phyloP scores from a whole-genome alignment of 805 yeast species.

The Myxozyma kluyveri region DNA sequence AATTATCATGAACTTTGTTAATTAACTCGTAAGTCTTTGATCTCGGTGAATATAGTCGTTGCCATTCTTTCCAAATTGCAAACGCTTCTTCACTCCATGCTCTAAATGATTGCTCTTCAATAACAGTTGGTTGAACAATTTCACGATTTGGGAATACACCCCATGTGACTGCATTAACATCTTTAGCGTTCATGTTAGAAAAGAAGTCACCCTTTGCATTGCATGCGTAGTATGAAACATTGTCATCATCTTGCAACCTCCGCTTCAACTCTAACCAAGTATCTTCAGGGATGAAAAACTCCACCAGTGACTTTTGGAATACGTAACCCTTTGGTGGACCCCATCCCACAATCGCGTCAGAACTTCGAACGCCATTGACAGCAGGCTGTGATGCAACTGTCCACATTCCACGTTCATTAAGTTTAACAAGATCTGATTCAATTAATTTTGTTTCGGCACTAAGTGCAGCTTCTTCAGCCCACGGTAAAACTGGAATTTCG shows the following conservation, averaged over 20 bases:
- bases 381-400: constrained; percentile 97
- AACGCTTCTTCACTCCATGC: constrained; percentile 98
- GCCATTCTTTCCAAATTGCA: constrained; percentile 90
- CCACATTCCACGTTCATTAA: constrained; percentile 67
- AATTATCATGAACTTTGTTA: constrained; percentile 56
- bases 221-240: constrained; percentile 72
- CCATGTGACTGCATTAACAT: constrained; percentile 79
- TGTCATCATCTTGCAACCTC: constrained; percentile 47
- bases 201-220: constrained; percentile 57
- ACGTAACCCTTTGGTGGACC: constrained; percentile 88
- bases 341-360: constrained; percentile 95
- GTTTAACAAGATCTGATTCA: constrained; percentile 80
- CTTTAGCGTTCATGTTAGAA: constrained; percentile 55
- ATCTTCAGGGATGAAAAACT: constrained; percentile 70
- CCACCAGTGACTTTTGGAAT: constrained; percentile 93
- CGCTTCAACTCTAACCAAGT: constrained; percentile 67
- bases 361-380: constrained; percentile 69
- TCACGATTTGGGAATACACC: constrained; percentile 93
- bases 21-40: constrained; percentile 59
- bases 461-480: constrained; percentile 77
- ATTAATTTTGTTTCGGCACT: constrained; percentile 88
- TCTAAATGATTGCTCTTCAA: constrained; percentile 85
- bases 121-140: constrained; percentile 85
- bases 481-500: constrained; percentile 71
- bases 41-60: constrained; percentile 62